Percentiles rank a stretch among this genome's conserved stretches.
phyloP scores from a whole-genome alignment of 345 rosid genomes.

The Citrus australasica region DNA sequence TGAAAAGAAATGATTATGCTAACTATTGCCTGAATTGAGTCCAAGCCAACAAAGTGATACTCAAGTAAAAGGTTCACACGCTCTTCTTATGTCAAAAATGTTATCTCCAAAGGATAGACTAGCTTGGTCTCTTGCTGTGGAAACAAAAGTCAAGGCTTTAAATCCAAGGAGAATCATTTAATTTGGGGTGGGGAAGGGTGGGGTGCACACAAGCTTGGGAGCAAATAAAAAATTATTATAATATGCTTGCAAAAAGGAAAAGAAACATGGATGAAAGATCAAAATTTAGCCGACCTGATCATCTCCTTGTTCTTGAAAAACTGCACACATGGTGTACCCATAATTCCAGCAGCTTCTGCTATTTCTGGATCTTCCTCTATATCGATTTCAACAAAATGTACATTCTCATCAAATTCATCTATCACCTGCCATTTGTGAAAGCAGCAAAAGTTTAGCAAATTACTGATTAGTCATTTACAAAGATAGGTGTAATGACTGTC shows the following conservation, averaged over 20 bases:
- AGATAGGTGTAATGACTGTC: neutral
- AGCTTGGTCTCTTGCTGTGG: no score
- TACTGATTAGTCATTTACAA: neutral
- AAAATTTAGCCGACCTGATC: constrained; percentile 52
- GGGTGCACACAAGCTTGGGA: neutral
- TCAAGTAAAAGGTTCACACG: no score
- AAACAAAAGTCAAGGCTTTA: no score
- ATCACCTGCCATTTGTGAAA: constrained; percentile 55
- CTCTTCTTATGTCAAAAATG: no score
- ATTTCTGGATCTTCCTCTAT: constrained; percentile 95
- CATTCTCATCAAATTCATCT: constrained; percentile 79
- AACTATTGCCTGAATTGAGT: neutral
- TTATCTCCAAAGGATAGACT: no score
- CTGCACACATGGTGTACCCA: constrained; percentile 98
- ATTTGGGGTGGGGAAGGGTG: no score
- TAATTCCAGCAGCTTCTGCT: constrained; percentile 94
- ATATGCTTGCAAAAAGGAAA: neutral
- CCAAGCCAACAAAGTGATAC: neutral
- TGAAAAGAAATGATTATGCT: neutral
- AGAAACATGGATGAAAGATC: neutral
- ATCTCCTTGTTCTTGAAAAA: constrained; percentile 93
- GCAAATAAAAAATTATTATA: neutral
- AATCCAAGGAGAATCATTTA: no score
- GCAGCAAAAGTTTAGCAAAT: neutral
- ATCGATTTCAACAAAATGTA: constrained; percentile 92